Percentiles rank a stretch among this genome's conserved stretches.
phyloP scores from a whole-genome alignment of 2,329 filamentous ascomycete species.

The Trichoderma endophyticum region DNA sequence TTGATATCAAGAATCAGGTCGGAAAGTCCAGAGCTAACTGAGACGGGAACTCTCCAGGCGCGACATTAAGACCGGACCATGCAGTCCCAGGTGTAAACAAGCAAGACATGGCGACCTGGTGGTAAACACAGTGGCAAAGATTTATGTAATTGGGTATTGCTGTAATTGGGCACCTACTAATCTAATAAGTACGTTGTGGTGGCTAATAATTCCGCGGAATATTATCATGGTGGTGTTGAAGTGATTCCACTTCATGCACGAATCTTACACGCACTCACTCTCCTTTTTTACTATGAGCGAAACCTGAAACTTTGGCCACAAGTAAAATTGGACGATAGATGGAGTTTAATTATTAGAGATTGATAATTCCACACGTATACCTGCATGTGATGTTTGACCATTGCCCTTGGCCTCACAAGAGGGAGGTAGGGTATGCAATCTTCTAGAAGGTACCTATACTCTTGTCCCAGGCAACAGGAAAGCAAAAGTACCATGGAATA shows the following conservation, averaged over 20 bases:
- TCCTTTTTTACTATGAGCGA: neutral
- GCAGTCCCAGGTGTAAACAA: neutral
- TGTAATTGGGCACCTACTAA: neutral
- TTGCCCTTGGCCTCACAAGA: neutral
- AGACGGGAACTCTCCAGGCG: neutral
- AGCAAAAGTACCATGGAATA: neutral
- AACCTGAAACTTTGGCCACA: neutral
- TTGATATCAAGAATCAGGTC: neutral
- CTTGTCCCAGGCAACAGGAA: neutral
- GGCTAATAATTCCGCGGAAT: neutral
- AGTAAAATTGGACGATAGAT: neutral
- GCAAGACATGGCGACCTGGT: neutral
- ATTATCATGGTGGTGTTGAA: neutral
- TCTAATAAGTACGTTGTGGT: neutral
- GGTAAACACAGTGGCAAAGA: neutral
- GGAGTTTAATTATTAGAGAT: neutral
- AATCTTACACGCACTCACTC: neutral
- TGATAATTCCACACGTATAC: neutral
- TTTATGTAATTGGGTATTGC: neutral
- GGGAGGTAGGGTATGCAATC: neutral
- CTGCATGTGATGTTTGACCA: neutral
- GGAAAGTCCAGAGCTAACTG: neutral
- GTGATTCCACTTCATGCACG: neutral
- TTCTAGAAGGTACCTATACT: neutral
- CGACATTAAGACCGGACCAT: neutral